These are phyloP conservation scores for Citrus trifoliata DNA, from an alignment of 345 rosid species.

Conservation along the genomic window DNA sequence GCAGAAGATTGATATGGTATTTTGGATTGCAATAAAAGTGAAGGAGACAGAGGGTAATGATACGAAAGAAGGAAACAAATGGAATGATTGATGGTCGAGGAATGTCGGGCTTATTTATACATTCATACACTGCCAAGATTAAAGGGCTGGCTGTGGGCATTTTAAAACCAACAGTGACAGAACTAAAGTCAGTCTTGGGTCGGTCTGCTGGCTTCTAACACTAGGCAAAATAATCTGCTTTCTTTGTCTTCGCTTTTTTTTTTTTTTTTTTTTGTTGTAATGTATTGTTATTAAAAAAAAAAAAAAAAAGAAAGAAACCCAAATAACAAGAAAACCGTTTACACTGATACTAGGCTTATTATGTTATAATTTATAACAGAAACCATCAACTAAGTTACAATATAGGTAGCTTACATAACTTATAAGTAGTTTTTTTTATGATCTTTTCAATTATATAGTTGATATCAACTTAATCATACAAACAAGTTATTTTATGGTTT, in stretches of 20 bases:
- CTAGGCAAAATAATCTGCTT: neutral
- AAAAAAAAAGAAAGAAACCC: neutral
- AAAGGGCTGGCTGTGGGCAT: neutral
- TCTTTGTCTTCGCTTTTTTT: constrained; percentile 14
- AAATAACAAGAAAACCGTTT: constrained; percentile 26
- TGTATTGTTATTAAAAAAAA: neutral
- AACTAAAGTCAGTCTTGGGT: constrained; percentile 22
- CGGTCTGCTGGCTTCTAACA: constrained; percentile 15
- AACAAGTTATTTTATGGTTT: no score
- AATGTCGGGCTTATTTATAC: constrained; percentile 28
- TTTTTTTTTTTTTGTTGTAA: no score
- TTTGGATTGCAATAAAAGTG: neutral
- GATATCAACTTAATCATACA: no score
- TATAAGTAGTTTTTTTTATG: no score
- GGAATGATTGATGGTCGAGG: constrained; percentile 12
- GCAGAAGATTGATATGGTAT: neutral
- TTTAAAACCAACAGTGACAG: constrained; percentile 5
- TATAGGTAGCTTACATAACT: no score
- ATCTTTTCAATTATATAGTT: no score
- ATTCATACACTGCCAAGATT: neutral
- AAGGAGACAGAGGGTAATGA: neutral
- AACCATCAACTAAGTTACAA: no score
- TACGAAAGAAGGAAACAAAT: constrained; percentile 9
- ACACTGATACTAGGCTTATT: neutral
- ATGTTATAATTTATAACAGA: no score